These are phyloP conservation scores for Amanita muscaria DNA, from an alignment of 768 basidiomycete species.

Conservation along the genomic window DNA sequence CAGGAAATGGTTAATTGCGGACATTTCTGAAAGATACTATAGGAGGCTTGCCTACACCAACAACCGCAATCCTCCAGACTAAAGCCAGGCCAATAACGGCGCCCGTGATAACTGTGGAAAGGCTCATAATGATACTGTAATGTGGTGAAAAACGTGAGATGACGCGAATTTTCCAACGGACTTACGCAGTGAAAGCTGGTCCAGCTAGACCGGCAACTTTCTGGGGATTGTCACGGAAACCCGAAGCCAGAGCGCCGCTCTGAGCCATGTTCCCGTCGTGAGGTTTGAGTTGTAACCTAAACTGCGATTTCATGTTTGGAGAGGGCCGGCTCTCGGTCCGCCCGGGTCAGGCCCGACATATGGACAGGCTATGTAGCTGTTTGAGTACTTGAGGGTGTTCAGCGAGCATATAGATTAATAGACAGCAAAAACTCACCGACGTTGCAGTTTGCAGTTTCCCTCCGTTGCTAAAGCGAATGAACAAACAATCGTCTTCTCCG, in stretches of 20 bases:
- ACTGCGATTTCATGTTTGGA: no score
- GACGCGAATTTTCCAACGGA: constrained; percentile 6
- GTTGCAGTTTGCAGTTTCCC: no score
- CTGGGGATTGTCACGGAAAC: constrained; percentile 78
- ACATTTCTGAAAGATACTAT: not conserved
- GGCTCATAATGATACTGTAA: constrained; percentile 64
- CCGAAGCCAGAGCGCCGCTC: constrained; percentile 76
- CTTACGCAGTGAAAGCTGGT: constrained; percentile 73
- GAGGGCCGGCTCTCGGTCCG: no score
- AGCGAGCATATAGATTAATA: no score
- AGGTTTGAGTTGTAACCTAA: no score
- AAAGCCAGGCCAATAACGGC: constrained; percentile 69
- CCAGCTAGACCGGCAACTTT: constrained; percentile 87
- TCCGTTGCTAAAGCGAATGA: no score
- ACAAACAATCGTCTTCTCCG: no score
- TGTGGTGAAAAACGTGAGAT: not conserved
- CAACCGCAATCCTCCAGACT: constrained; percentile 71
- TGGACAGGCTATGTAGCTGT: no score
- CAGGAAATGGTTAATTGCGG: not conserved
- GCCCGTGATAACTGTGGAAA: constrained; percentile 63
- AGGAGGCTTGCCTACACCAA: constrained; percentile 57
- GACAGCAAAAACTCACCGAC: no score
- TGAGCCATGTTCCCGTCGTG: no score
- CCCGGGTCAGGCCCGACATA: no score
- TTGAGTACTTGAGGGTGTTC: no score